Conservation (phyloP, 257 asterid genomes). For the Paulownia fortunei region DNA sequence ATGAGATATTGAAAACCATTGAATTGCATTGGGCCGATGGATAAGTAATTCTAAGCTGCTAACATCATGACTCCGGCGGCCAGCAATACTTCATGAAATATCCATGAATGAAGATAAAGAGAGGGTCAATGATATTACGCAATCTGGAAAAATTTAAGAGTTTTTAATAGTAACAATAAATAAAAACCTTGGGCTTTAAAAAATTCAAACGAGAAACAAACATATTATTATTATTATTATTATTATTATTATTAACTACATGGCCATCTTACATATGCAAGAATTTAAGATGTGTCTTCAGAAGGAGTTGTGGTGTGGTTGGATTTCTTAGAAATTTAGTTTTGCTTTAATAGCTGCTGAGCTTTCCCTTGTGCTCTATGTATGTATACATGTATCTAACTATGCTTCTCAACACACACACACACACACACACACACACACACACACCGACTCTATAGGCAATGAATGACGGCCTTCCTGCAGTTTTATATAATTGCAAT, state of each 20-base stretch:
- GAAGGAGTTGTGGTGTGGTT: slow-evolving; percentile 55
- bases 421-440: slow-evolving; percentile 28
- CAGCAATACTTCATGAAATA: slow-evolving; percentile 25
- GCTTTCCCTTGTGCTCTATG: slow-evolving; percentile 20
- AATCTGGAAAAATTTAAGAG: background rate
- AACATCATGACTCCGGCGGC: slow-evolving; percentile 42
- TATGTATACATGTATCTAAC: slow-evolving; percentile 7
- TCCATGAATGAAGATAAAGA: background rate
- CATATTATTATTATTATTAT: background rate
- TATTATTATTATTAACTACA: background rate
- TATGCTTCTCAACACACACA: slow-evolving; percentile 20
- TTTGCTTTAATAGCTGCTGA: slow-evolving; percentile 58
- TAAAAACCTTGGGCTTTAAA: background rate
- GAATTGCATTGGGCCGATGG: slow-evolving; percentile 39
- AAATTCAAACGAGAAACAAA: background rate
- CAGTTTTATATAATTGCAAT: slow-evolving; percentile 63
- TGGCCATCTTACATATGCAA: slow-evolving; percentile 40
- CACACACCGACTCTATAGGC: slow-evolving; percentile 51
- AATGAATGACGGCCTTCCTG: slow-evolving; percentile 67
- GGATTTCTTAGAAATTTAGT: slow-evolving; percentile 64
- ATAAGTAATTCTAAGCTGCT: slow-evolving; percentile 37
- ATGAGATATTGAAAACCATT: slow-evolving; percentile 32
- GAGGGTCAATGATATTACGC: slow-evolving; percentile 38
- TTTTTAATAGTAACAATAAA: background rate
- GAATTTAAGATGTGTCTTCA: slow-evolving; percentile 38